These are phyloP conservation scores for Cladorrhinum samala DNA, from an alignment of 495 filamentous ascomycete genomes.

Conservation along the genomic window DNA sequence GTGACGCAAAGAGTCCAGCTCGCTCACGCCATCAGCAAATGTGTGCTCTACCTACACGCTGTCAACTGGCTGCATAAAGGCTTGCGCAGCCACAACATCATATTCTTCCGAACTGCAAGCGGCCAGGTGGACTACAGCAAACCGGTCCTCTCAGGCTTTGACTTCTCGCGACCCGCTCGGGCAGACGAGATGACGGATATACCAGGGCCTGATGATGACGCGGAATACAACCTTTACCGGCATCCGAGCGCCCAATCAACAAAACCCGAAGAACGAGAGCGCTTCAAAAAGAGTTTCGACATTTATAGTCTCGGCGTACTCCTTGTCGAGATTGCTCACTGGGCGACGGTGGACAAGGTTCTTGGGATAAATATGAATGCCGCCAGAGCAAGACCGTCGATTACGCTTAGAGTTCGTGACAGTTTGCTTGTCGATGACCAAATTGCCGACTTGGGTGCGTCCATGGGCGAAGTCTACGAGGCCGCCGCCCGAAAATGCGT, in stretches of 20 bases:
- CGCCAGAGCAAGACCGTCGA: slow-evolving; percentile 19
- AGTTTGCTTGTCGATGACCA: slow-evolving; percentile 20
- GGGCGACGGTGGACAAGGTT: slow-evolving; percentile 45
- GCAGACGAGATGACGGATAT: slow-evolving; percentile 46
- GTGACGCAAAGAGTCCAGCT: slow-evolving; percentile 33
- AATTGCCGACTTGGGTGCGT: slow-evolving; percentile 26
- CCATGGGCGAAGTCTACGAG: slow-evolving; percentile 32
- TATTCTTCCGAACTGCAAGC: slow-evolving; percentile 40
- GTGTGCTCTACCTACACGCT: slow-evolving; percentile 42
- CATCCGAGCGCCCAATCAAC: slow-evolving; percentile 41
- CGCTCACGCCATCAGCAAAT: slow-evolving; percentile 35
- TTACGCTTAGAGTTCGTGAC: slow-evolving; percentile 25
- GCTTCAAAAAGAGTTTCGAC: slow-evolving; percentile 47
- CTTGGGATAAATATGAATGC: slow-evolving; percentile 32
- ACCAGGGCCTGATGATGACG: slow-evolving; percentile 36
- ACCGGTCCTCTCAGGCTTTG: slow-evolving; percentile 49
- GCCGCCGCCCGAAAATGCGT: slow-evolving; percentile 27
- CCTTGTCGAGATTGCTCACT: slow-evolving; percentile 47
- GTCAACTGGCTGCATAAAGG: slow-evolving; percentile 60
- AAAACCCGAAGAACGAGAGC: slow-evolving; percentile 25
- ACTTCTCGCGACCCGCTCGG: slow-evolving; percentile 47
- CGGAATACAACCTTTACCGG: slow-evolving; percentile 42
- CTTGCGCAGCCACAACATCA: slow-evolving; percentile 48
- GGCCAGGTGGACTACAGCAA: slow-evolving; percentile 25
- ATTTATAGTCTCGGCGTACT: slow-evolving; percentile 53